Percentiles rank a stretch among this genome's conserved stretches.
phyloP scores from a whole-genome alignment of 2,329 filamentous ascomycete species.

The Ascomycota sp. region DNA sequence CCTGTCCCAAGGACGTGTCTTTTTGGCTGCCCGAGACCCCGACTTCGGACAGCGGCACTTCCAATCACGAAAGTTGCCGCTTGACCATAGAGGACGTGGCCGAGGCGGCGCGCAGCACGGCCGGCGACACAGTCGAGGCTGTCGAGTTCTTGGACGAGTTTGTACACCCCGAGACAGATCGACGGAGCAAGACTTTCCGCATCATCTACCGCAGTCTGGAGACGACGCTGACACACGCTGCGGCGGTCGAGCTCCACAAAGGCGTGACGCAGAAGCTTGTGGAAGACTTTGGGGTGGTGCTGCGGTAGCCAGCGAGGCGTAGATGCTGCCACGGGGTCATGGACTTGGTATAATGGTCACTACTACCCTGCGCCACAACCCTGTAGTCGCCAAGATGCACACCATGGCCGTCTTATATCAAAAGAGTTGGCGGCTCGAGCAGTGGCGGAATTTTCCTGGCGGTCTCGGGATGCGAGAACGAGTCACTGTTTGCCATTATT shows the following conservation, averaged over 20 bases:
- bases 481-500: no score
- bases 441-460: no score
- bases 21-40: constrained; percentile 52
- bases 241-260: constrained; percentile 59
- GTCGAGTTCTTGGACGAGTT: constrained; percentile 74
- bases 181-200: constrained; percentile 75
- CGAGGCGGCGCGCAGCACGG: constrained; percentile 74
- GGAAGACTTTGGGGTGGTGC: constrained; percentile 53
- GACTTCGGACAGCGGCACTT: constrained; percentile 59
- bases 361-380: no score
- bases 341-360: no score
- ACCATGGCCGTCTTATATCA: no score
- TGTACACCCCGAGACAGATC: constrained; percentile 63
- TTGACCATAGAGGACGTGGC: no score
- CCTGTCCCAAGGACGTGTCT: constrained; percentile 77
- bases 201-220: constrained; percentile 89
- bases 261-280: constrained; percentile 45
- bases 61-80: no score
- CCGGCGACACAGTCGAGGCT: constrained; percentile 72
- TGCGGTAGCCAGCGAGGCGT: no score
- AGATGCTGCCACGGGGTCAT: no score
- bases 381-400: no score
- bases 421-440: no score
- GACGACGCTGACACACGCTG: constrained; percentile 66
- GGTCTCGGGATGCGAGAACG: no score